A percentile compares a stretch with the other conserved stretches of the same genome.
These are phyloP conservation scores for Mortierella sp. DNA, from an alignment of 371 early-diverging fungal genomes.

Conservation along the genomic window DNA sequence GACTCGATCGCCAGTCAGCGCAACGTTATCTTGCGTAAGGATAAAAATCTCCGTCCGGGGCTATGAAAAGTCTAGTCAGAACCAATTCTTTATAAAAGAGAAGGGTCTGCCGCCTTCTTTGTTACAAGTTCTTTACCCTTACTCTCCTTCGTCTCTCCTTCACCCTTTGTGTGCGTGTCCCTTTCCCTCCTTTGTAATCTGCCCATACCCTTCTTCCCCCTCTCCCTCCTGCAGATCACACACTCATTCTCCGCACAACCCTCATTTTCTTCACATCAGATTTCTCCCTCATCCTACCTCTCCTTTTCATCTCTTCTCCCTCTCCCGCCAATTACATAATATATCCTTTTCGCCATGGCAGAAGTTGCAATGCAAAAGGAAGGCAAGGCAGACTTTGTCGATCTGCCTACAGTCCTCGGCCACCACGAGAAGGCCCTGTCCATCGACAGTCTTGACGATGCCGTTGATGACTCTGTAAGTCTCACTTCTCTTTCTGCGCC, in stretches of 20 bases:
- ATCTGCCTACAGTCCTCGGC: conserved; percentile 19
- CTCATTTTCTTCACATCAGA: background rate
- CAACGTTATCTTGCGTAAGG: background rate
- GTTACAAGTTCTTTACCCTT: background rate
- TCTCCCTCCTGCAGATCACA: conserved; percentile 3
- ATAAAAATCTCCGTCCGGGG: conserved; percentile 3
- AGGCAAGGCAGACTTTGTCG: conserved; percentile 26
- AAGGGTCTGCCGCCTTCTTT: background rate
- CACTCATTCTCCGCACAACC: background rate
- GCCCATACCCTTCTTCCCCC: background rate
- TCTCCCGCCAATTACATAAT: background rate
- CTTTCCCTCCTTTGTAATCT: background rate
- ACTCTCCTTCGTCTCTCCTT: background rate
- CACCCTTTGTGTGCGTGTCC: background rate
- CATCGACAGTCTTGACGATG: conserved; percentile 35
- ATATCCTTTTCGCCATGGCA: conserved; percentile 22
- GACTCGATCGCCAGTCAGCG: conserved; percentile 6
- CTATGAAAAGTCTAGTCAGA: background rate
- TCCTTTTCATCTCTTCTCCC: background rate
- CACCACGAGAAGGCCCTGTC: conserved; percentile 39
- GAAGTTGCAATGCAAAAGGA: conserved; percentile 37
- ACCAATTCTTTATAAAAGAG: background rate
- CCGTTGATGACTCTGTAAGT: conserved; percentile 49
- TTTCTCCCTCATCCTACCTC: background rate
- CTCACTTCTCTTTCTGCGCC: background rate